A percentile compares a stretch with the other conserved stretches of the same genome.
phyloP scores from a whole-genome alignment of 202 grass and related monocot species.

The Schoenoplectus tabernaemontani region DNA sequence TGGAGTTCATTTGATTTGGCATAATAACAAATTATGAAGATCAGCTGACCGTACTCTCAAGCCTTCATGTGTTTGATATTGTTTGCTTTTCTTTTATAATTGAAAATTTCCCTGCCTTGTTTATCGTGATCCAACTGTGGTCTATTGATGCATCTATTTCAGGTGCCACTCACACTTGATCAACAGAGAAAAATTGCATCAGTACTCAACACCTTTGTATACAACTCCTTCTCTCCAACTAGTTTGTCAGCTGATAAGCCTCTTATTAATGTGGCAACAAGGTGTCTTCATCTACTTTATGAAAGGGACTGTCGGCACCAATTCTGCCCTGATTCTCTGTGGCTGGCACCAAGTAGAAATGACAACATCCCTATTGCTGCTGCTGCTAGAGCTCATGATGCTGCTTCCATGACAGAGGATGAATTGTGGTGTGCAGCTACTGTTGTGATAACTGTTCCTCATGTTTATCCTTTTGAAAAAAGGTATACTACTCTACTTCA shows the following conservation, averaged over 20 bases:
- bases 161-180: conserved; percentile 78
- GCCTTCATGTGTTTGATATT: not conserved
- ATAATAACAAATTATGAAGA: not conserved
- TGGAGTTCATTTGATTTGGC: not conserved
- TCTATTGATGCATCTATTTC: conserved; percentile 5
- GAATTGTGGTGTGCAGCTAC: conserved; percentile 43
- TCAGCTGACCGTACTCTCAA: not conserved
- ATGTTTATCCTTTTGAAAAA: conserved; percentile 97
- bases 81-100: conserved; percentile 14
- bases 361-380: conserved; percentile 68
- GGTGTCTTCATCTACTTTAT: conserved; percentile 90
- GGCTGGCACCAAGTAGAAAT: conserved; percentile 85
- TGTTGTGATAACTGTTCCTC: conserved; percentile 71
- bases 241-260: conserved; percentile 15
- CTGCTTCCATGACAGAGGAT: conserved; percentile 41
- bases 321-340: conserved; percentile 72
- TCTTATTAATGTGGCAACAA: conserved; percentile 67
- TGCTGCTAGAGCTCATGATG: conserved; percentile 72
- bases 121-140: not conserved
- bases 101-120: not conserved
- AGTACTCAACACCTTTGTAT: conserved; percentile 90
- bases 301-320: conserved; percentile 89
- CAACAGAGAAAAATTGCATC: conserved; percentile 77
- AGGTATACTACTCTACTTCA: conserved; percentile 48
- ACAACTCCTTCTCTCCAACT: conserved; percentile 57